Base-by-base conservation (phyloP, 1,284 basidiomycete genomes). In the Cutaneotrichosporon cyanovorans region DNA sequence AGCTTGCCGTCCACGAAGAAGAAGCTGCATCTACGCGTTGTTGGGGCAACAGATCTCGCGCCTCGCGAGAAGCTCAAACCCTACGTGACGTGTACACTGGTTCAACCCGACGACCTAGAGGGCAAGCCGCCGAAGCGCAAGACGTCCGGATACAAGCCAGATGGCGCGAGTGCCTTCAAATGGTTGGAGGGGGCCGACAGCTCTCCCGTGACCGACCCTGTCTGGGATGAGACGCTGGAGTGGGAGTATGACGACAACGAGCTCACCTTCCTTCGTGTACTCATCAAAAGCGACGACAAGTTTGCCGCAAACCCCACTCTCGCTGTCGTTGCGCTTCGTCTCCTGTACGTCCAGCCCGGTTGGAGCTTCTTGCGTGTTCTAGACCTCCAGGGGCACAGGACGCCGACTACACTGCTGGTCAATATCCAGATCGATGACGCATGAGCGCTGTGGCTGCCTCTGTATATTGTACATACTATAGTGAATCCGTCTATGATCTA, bases 201-300 rank as follows among this genome's bases (percentile, higher is more conserved):
- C 20, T 32, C 37, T 7, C 22, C 41, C 2, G 18, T 19, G 16
- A 18, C 42, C 37, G 65, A 44, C 66, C 90, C 91, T 0, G 73
- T 83, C 5, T 95, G 89, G 87, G 78, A 88, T 58, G 81, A 89
- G 62, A 73, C 73, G 22, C 70, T 92, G 31, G 73, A 75, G 37
- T 75, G 92, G 34, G 80, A 82, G n/a, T 87, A 90, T 62, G 79
- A 83, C 47, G 46, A 42, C 21, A 40, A 46, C 33, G 52, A 50
- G 23, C 49, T 54, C 37, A 45, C 46, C 15, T 54, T 54, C 38
- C 34, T 54, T 5, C 48, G 52, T 33, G 40, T 54, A 15, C 43
- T 54, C 3, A 42, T 54, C 42, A 54, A 54, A 46, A 48, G 46
- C 34, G 52, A 54, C 41, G 48, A 50, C 37, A 28, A 22, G 33